phyloP scores from a whole-genome alignment of 495 filamentous ascomycete species.

The Tuber melanosporum region DNA sequence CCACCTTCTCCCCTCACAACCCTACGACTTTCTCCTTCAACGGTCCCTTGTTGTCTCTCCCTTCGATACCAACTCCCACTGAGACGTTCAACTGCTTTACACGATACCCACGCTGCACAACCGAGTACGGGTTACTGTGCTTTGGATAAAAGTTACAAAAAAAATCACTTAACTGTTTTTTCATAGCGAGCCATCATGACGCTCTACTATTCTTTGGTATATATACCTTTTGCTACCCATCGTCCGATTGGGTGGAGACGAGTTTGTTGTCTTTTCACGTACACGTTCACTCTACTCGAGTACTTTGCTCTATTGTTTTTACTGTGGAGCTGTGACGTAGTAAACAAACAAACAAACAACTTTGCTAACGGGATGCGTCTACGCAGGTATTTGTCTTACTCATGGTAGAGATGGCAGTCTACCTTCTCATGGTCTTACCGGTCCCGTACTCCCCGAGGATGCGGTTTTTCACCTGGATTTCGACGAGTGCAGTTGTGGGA shows the following conservation, averaged over 20 bases:
- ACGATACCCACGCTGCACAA: not conserved
- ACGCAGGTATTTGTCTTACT: constrained; percentile 83
- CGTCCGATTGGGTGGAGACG: not conserved
- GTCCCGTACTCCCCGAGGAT: constrained; percentile 79
- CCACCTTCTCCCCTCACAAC: constrained; percentile 1
- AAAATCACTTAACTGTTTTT: not conserved
- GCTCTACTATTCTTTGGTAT: constrained; percentile 95
- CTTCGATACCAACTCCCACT: not conserved
- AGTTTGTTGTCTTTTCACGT: constrained; percentile 8
- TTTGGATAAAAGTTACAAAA: constrained; percentile 6
- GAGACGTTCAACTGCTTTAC: constrained; percentile 1
- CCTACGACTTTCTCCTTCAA: not conserved
- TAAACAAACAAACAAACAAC: constrained; percentile 16
- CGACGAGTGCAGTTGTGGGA: constrained; percentile 75
- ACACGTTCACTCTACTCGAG: not conserved
- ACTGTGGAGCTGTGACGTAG: constrained; percentile 15
- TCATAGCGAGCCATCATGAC: constrained; percentile 59
- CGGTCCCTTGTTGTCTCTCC: not conserved
- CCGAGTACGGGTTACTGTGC: not conserved
- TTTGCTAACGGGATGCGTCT: constrained; percentile 20
- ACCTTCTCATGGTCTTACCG: constrained; percentile 85
- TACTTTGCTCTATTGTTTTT: not conserved
- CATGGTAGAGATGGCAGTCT: constrained; percentile 87
- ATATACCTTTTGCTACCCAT: constrained; percentile 46
- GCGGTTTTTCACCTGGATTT: constrained; percentile 82